Conservation (phyloP, 371 early-diverging fungal species). For the Coemansia sp. region DNA sequence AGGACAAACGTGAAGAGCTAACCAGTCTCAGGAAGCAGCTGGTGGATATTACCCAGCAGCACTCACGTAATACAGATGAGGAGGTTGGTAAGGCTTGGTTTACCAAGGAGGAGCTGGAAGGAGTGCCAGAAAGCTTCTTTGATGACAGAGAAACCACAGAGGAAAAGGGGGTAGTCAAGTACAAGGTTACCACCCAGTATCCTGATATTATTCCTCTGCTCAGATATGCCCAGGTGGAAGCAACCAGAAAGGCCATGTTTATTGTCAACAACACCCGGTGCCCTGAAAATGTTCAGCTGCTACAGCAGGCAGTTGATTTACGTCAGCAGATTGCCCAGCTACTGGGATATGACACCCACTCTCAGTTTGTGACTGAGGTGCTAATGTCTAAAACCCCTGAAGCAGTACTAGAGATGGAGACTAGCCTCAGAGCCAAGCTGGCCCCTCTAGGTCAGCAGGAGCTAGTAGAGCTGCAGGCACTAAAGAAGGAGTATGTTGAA, state of each 20-base stretch:
- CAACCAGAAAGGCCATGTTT: neutral
- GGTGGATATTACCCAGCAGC: no score
- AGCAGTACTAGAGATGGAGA: no score
- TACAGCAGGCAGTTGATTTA: constrained; percentile 56
- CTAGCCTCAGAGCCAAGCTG: constrained; percentile 39
- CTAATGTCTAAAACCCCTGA: neutral
- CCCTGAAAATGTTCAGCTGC: neutral
- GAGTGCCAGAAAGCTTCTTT: constrained; percentile 68
- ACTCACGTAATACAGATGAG: no score
- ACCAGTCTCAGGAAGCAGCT: no score
- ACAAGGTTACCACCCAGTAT: constrained; percentile 67
- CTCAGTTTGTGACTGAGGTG: neutral
- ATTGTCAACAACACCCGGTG: neutral
- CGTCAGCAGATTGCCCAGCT: neutral
- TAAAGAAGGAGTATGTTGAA: no score
- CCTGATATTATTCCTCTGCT: constrained; percentile 56
- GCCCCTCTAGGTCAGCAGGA: constrained; percentile 53
- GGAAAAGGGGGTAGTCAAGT: constrained; percentile 60
- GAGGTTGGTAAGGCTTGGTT: neutral
- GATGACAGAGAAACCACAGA: constrained; percentile 28
- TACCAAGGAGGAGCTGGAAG: constrained; percentile 61
- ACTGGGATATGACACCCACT: neutral
- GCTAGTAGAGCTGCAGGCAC: constrained; percentile 40
- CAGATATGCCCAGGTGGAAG: constrained; percentile 48
- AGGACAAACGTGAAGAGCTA: no score